Conservation (phyloP, 179 eudicot genomes). For the Patellifolia procumbens region DNA sequence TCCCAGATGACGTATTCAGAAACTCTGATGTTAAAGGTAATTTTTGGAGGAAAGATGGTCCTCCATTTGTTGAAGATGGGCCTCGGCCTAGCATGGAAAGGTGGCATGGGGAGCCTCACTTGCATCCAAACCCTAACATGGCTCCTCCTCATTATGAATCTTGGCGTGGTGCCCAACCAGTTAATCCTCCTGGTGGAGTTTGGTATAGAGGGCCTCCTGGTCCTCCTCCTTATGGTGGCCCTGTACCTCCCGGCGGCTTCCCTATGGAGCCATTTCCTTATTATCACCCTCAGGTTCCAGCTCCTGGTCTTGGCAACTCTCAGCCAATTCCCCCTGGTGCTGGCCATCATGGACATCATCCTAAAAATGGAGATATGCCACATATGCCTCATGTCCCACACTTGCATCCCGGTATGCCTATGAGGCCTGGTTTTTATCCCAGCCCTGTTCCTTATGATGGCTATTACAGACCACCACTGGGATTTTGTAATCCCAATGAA, state of each 20-base stretch:
- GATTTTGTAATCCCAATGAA: constrained; percentile 66
- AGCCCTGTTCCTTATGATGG: constrained; percentile 78
- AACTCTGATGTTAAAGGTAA: constrained; percentile 42
- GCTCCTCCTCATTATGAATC: constrained; percentile 76
- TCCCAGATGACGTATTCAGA: constrained; percentile 35
- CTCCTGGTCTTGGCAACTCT: constrained; percentile 59
- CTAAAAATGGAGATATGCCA: constrained; percentile 73
- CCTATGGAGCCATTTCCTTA: constrained; percentile 85
- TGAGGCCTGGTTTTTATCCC: constrained; percentile 86
- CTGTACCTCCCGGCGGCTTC: constrained; percentile 74
- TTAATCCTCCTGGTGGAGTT: constrained; percentile 61
- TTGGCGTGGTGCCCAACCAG: constrained; percentile 83
- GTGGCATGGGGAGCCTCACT: constrained; percentile 75
- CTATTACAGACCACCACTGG: constrained; percentile 93
- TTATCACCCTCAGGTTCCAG: constrained; percentile 70
- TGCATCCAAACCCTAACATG: constrained; percentile 56
- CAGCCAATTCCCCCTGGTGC: constrained; percentile 58
- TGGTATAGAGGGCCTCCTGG: constrained; percentile 91
- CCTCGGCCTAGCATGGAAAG: constrained; percentile 60
- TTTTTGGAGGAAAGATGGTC: constrained; percentile 63
- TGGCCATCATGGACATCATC: constrained; percentile 72
- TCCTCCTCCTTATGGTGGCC: constrained; percentile 67
- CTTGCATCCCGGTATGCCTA: constrained; percentile 73
- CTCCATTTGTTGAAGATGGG: constrained; percentile 53
- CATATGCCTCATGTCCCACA: constrained; percentile 63